A percentile compares a stretch with the other conserved stretches of the same genome.
phyloP scores from a whole-genome alignment of 2,329 filamentous ascomycete genomes.

The Fusarium pseudonygamai region DNA sequence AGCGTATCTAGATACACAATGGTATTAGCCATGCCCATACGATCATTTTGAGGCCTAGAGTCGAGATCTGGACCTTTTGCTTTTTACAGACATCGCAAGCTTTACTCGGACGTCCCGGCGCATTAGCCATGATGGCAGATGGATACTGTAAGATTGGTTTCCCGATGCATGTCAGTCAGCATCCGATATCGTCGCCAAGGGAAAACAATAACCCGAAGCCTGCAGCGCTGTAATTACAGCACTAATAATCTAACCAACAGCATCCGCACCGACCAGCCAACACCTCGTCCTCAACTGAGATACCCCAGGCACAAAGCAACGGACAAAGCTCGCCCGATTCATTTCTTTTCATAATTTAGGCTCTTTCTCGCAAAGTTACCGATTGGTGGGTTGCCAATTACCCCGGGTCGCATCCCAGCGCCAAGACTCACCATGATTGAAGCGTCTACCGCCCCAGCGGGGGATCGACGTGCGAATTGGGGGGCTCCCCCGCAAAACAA shows the following conservation, averaged over 20 bases:
- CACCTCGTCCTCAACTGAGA: background rate
- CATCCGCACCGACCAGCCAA: background rate
- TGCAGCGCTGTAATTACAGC: background rate
- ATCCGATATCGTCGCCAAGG: background rate
- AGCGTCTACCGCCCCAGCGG: conserved; percentile 29
- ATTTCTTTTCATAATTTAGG: background rate
- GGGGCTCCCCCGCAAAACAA: conserved; percentile 11
- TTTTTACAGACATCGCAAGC: conserved; percentile 28
- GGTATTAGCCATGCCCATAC: too few relatives aligned
- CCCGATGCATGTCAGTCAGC: background rate
- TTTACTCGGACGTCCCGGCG: conserved; percentile 21
- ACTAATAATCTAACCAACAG: background rate
- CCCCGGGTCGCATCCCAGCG: background rate
- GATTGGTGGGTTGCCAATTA: conserved; percentile 27
- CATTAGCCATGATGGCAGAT: background rate
- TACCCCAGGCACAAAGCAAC: background rate
- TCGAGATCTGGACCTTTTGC: conserved; percentile 20
- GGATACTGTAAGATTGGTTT: background rate
- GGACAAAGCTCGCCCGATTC: background rate
- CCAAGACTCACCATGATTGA: conserved; percentile 30
- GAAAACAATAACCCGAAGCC: background rate
- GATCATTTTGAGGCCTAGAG: too few relatives aligned
- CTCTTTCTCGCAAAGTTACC: background rate
- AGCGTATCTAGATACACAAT: conserved; percentile 12
- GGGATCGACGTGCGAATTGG: conserved; percentile 28